A percentile compares a stretch with the other conserved stretches of the same genome.
These are phyloP conservation scores for Filobasidium uniguttulatum DNA, from an alignment of 1,284 basidiomycete species.

Conservation along the genomic window DNA sequence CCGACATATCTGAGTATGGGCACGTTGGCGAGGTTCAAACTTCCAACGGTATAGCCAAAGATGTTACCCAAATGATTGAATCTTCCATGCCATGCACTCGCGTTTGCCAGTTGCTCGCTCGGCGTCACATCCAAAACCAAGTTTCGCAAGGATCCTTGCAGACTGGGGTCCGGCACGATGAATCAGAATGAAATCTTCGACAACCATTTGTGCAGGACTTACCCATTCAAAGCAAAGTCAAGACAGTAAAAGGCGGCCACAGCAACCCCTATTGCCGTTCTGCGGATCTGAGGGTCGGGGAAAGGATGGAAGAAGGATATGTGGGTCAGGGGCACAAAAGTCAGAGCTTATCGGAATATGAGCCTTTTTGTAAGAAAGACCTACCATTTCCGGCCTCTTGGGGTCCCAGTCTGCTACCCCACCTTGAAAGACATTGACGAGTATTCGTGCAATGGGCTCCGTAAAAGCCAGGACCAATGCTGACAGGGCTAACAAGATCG, in stretches of 20 bases:
- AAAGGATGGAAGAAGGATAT: no score
- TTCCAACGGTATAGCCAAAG: conserved; percentile 76
- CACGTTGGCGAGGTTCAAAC: conserved; percentile 67
- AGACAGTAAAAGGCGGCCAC: conserved; percentile 84
- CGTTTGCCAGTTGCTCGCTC: conserved; percentile 69
- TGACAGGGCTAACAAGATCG: conserved; percentile 47
- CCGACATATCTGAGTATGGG: conserved; percentile 68
- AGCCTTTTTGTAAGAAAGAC: conserved; percentile 18
- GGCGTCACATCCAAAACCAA: conserved; percentile 81
- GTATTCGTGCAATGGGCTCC: conserved; percentile 52
- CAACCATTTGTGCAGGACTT: conserved; percentile 16
- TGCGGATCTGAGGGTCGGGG: conserved; percentile 56
- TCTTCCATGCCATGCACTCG: conserved; percentile 95
- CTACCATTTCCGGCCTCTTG: conserved; percentile 47
- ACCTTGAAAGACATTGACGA: conserved; percentile 63
- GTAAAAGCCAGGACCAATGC: conserved; percentile 65
- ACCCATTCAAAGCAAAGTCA: conserved; percentile 80
- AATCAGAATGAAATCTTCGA: background rate
- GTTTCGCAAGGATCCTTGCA: conserved; percentile 85
- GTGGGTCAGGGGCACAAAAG: conserved; percentile 16
- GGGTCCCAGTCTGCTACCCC: conserved; percentile 87
- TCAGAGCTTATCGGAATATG: conserved; percentile 3
- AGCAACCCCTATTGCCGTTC: conserved; percentile 66
- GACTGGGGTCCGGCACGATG: conserved; percentile 36
- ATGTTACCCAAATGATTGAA: conserved; percentile 94